These are phyloP conservation scores for Globisporangium paddicum DNA, from an alignment of 352 stramenopile genomes.

Conservation along the genomic window DNA sequence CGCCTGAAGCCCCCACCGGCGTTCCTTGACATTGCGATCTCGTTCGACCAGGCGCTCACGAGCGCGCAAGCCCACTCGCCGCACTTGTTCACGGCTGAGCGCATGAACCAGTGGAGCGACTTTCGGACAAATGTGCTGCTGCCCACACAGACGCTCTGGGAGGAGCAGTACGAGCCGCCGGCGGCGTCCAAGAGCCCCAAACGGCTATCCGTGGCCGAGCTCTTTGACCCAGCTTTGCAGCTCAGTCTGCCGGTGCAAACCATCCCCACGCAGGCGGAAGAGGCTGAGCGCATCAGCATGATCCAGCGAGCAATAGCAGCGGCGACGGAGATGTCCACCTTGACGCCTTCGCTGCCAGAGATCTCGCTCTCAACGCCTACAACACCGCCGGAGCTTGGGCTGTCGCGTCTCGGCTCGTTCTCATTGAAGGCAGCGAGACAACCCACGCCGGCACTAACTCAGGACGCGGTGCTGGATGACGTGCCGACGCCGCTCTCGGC, in stretches of 20 bases:
- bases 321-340: slow-evolving; percentile 1
- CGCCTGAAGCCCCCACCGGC: slow-evolving; percentile 29
- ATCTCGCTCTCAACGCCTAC: not conserved
- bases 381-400: not conserved
- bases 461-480: slow-evolving; percentile 16
- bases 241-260: not conserved
- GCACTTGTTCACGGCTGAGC: slow-evolving; percentile 30
- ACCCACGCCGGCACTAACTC: not conserved
- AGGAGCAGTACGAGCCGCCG: slow-evolving; percentile 44
- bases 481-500: slow-evolving; percentile 55
- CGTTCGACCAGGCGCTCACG: slow-evolving; percentile 65
- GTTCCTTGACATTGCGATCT: slow-evolving; percentile 72
- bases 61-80: slow-evolving; percentile 52
- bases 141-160: slow-evolving; percentile 60
- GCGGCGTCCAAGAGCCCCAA: not conserved
- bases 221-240: slow-evolving; percentile 5
- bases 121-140: slow-evolving; percentile 48
- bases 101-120: slow-evolving; percentile 37
- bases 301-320: slow-evolving; percentile 12
- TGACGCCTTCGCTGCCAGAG: not conserved
- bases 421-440: not conserved
- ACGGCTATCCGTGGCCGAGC: not conserved
- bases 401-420: not conserved
- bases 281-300: slow-evolving; percentile 8
- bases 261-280: not conserved